Base-by-base conservation (phyloP, 2,329 filamentous ascomycete genomes). In the Zymoseptoria passerinii region DNA sequence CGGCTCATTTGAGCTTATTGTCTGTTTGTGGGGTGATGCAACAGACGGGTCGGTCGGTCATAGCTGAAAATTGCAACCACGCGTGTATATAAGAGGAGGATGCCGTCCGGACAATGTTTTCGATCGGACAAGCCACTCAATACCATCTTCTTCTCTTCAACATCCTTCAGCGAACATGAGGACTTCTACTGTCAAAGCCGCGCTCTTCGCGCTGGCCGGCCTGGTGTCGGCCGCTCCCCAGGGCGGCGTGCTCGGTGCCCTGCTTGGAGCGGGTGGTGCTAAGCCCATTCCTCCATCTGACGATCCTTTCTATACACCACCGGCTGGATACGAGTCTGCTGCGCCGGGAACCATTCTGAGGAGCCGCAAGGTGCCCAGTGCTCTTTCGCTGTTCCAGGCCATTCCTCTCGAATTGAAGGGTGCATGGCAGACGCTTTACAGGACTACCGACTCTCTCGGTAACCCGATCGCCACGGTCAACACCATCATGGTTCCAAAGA, bases 341-440 rank as follows among this genome's bases (percentile, higher is more conserved):
- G 40, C 52, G 9, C 49, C 56, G 18, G 56, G 55, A 16, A 23
- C 29, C 48, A 53, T 50, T 20, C 54, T 58, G 19, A 44, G 18
- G 13, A 49, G 27, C 9, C 50, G 49, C 20, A 40, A 16, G 7
- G 28, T 49, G 4, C 56, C 50, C 28, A 44, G 50, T 49, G 48
- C 51, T 4, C 50, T 50, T 40, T 35, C 20, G 19, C 48, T 19
- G 5, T 50, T n/a, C 51, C 52, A 20, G 40, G 50, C 28, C 51
- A 49, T 35, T 13, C 28, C 23, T 6, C 28, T 40, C 48, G 20
- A 53, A 2, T 19, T 59, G 20, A 49, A 63, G 40, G 51, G n/a
- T 19, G 57, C 57, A 2, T 62, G 63, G 29, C 56, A 64, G 23
- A 48, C 60, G 20, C 53, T 66, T 4, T 64, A 61, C 53, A 51